Evolutionary conservation across 2,329 filamentous ascomycete genomes (phyloP).

Genomic region (Beauveria scarabaeidicola): DNA sequence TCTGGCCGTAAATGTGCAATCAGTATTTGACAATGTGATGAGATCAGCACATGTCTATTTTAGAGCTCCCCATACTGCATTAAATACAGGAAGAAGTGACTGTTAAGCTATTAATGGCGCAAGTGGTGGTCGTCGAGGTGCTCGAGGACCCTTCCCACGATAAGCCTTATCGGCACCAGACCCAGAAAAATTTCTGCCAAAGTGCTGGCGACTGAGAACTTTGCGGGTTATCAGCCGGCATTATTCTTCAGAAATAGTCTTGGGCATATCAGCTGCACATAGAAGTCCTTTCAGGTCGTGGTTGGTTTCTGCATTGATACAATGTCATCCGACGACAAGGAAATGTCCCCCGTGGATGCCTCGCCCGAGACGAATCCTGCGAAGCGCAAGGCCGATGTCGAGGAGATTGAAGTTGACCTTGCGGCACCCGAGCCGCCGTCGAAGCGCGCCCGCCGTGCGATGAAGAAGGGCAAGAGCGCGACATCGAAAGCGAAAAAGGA

Average conservation of each 20-base stretch:
- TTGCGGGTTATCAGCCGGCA: background rate
- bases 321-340: slow-evolving; percentile 6
- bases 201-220: background rate
- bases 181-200: slow-evolving; percentile 9
- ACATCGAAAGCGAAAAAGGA: slow-evolving; percentile 33
- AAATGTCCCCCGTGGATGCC: slow-evolving; percentile 12
- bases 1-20: too few species aligned
- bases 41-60: too few species aligned
- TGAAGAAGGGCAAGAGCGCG: slow-evolving; percentile 71
- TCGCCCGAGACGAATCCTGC: slow-evolving; percentile 20
- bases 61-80: too few species aligned
- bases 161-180: slow-evolving; percentile 6
- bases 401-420: slow-evolving; percentile 84
- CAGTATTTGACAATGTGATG: too few species aligned
- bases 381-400: slow-evolving; percentile 62
- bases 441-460: slow-evolving; percentile 81
- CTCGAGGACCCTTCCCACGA: background rate
- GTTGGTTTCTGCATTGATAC: background rate
- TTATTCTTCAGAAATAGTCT: background rate
- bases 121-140: background rate
- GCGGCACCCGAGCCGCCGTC: slow-evolving; percentile 86
- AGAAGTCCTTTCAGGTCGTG: background rate
- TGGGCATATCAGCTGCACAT: background rate
- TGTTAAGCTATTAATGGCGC: background rate
- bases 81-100: background rate